phyloP scores from a whole-genome alignment of 306 rosid genomes.

The Biancaea sappan region DNA sequence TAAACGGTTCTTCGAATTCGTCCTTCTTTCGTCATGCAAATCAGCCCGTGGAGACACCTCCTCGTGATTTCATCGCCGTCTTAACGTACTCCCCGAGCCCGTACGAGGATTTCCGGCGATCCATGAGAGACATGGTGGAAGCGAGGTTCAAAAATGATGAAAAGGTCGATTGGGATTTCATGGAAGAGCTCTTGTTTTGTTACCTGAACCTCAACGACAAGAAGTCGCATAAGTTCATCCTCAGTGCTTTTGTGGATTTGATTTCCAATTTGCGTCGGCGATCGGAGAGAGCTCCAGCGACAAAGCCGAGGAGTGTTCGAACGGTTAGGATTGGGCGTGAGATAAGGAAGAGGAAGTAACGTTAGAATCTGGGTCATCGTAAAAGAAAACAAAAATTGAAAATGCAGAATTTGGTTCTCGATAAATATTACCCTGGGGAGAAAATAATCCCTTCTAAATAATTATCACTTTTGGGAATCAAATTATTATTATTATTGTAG shows the following conservation, averaged over 20 bases:
- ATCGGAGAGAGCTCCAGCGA: slow-evolving; percentile 24
- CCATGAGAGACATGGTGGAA: slow-evolving; percentile 72
- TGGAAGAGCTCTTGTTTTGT: slow-evolving; percentile 74
- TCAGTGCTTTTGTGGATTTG: slow-evolving; percentile 73
- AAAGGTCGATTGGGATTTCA: slow-evolving; percentile 77
- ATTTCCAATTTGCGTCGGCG: slow-evolving; percentile 44
- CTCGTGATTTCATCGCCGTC: slow-evolving; percentile 57
- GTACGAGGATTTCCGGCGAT: slow-evolving; percentile 53
- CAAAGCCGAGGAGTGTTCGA: slow-evolving; percentile 39
- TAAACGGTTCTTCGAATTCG: slow-evolving; percentile 16
- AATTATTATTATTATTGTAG: too few relatives aligned
- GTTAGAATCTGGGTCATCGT: slow-evolving; percentile 6
- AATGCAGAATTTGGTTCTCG: too few relatives aligned
- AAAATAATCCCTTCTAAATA: too few relatives aligned
- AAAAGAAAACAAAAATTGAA: too few relatives aligned
- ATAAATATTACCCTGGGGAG: too few relatives aligned
- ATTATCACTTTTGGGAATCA: too few relatives aligned
- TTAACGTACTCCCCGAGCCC: slow-evolving; percentile 60
- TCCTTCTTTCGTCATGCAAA: neutral
- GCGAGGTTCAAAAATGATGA: slow-evolving; percentile 39
- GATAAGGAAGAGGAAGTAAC: slow-evolving; percentile 10
- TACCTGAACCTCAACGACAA: slow-evolving; percentile 68
- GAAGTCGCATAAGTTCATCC: slow-evolving; percentile 57
- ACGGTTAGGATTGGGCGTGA: slow-evolving; percentile 33
- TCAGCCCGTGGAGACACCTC: slow-evolving; percentile 25